Base-by-base conservation (phyloP, 2,329 filamentous ascomycete species). In the Lasiodiplodia gonubiensis region DNA sequence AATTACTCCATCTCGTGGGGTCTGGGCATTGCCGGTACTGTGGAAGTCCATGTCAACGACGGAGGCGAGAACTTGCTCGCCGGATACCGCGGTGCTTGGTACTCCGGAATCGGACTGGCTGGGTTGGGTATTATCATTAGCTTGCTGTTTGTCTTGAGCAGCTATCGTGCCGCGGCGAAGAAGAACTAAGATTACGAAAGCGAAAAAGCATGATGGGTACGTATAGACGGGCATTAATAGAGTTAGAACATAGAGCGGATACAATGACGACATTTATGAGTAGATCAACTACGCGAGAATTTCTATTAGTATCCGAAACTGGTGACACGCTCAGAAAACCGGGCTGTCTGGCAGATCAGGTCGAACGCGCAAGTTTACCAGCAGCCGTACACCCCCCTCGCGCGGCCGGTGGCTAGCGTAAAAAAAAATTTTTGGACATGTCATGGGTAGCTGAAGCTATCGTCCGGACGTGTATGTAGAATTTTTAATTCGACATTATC, bases 1-100 rank as follows among this genome's bases (percentile, higher is more conserved):
- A 81, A 82, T 64, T 82, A 82, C 70, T 76, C 74, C 30, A 81
- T 82, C 39, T 78, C 77, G 12, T 75, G 81, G 27, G 80, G 79
- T 4, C 70, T 82, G 25, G 80, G 80, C 0, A 77, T 82, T 60
- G 80, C 79, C 12, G 80, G 79, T 0, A 82, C 79, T 0, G 78
- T 82, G 1, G 80, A 82, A 68, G 74, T 72, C 7, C 72, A 81
- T 61, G 72, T 79, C 2, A 80, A 79, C 64, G 68, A 74, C 37
- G 77, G 78, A 4, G 78, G 74, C 2, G 70, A 70, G n/a, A 74
- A 80, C 64, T 51, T 74, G 37, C 63, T 82, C 37, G 68, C 52
- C 39, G 80, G 80, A 7, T 81, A 79, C 67, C 73, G 80, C 1
- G 75, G 74, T 16, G 80, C 80, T 1, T 73, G 74, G 70, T 82